A percentile compares a stretch with the other conserved stretches of the same genome.
Conservation (phyloP, 306 rosid species). For the Glycine soja region DNA sequence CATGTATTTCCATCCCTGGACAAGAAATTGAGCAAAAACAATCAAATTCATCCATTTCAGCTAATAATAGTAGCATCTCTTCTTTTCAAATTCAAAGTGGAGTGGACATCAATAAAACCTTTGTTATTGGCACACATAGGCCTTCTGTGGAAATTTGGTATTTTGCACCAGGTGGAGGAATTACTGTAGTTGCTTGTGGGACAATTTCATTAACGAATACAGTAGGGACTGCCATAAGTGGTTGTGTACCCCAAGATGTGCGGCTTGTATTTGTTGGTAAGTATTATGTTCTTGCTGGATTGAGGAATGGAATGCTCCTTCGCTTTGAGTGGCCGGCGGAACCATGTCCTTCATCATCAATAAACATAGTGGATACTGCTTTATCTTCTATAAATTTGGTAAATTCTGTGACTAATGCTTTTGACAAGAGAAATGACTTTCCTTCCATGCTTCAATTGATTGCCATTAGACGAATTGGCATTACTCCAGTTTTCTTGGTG, state of each 20-base stretch:
- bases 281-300: slow-evolving; percentile 83
- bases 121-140: slow-evolving; percentile 90
- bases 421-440: slow-evolving; percentile 53
- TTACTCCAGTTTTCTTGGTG: slow-evolving; percentile 94
- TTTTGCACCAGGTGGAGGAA: slow-evolving; percentile 60
- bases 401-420: slow-evolving; percentile 46
- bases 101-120: slow-evolving; percentile 60
- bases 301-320: slow-evolving; percentile 96
- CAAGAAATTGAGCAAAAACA: slow-evolving; percentile 51
- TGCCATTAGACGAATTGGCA: slow-evolving; percentile 90
- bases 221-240: slow-evolving; percentile 78
- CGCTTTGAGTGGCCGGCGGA: slow-evolving; percentile 91
- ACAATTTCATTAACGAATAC: slow-evolving; percentile 70
- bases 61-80: slow-evolving; percentile 47
- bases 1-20: slow-evolving; percentile 90
- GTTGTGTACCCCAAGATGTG: slow-evolving; percentile 95
- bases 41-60: slow-evolving; percentile 50
- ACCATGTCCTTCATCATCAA: slow-evolving; percentile 54
- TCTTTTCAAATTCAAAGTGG: slow-evolving; percentile 61
- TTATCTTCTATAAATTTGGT: slow-evolving; percentile 57
- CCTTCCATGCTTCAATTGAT: slow-evolving; percentile 80
- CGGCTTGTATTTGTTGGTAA: slow-evolving; percentile 82
- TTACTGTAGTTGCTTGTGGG: slow-evolving; percentile 75
- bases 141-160: slow-evolving; percentile 88
- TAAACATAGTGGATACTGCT: slow-evolving; percentile 54